Base-by-base conservation (phyloP, 306 rosid genomes). In the Inga laurina region DNA sequence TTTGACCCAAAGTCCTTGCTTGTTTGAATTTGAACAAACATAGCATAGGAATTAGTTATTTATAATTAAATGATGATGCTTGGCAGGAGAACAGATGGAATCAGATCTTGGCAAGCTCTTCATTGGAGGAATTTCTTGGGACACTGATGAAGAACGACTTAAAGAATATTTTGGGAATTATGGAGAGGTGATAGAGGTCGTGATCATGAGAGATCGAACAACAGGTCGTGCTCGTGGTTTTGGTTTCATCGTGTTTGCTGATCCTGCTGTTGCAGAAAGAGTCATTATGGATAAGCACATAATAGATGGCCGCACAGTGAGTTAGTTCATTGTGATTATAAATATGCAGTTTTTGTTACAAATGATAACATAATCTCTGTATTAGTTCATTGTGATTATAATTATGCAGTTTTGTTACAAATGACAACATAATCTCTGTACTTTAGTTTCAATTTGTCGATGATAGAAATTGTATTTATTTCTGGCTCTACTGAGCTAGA, bases 81-180 rank as follows among this genome's bases (percentile, higher is more conserved):
- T 89, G 88, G 73, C 82, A 72, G 70, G 84, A 86, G 81, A 87
- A 62, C 81, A 82, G 94, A 94, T 94, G 98, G 97, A 93, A 86
- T 90, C 98, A 82, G 98, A 94, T 90, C 93, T 93, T 79, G 97
- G 98, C 76, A 94, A 94, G 94, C 97, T 94, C 91, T 94, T 94
- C 94, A 93, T 94, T 91, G 98, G 98, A 75, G 98, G 98, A 79
- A 94, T 94, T 91, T 93, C 98, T 15, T 94, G 98, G 98, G 97
- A 94, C 85, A 94, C 98, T 45, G 97, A 94, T 81, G 97, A 94
- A 87, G 97, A 91, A 82, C 94, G 97, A 68, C 97, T 94, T 61
- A 93, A 89, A 76, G 97, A 91, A 22, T 90, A 94, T 83, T 94
- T 94, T 80, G 80, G 92, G 82, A 93, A 86, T 41, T 94, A 91